Evolutionary conservation across 306 rosid species (phyloP), one percentile per base, ranked within the genome.

Genomic region (Gillenia trifoliata): DNA sequence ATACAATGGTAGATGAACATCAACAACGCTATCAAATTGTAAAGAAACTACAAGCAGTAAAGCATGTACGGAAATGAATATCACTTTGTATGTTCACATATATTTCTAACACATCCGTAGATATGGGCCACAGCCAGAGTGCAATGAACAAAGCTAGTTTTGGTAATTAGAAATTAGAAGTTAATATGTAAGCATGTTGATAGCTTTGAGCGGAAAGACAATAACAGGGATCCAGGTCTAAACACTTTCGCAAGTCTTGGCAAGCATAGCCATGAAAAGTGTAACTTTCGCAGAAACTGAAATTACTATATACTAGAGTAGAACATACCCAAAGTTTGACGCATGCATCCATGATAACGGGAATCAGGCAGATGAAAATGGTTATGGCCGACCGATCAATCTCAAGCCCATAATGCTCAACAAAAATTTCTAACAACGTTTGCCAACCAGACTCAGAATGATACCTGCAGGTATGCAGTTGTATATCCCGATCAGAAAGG

Each of bases 371-470:
- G 78, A 94, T 17, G 83, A 94, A 94, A 78, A 92, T 71, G 77
- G 94, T 90, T 77, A 92, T 79, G n/a, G 82, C 81, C 36, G 95
- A 49, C 74, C 82, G 90, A 83, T 94, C 99, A 71, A 87, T 82
- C 81, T 92, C 87, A 73, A 94, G 66, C 60, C 99, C 99, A 61
- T 94, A 92, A 78, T 94, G 99, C 77, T 94, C 97, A 25, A 88
- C 89, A 74, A 90, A 69, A 74, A 90, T 79, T 87, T 92, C 97
- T 63, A 90, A 2, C 85, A 94, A 80, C 19, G 99, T 92, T 80
- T 92, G 90, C 99, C 99, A 94, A 75, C 97, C 97, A 72, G 96
- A 87, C 81, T 94, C 97, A 49, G 99, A 94, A 87, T 94, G 99
- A 85, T 94, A 94, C 92, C 99, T 94, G 95, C 79, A 77, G 57